These are phyloP conservation scores for Ganoderma sinense DNA, from an alignment of 1,284 basidiomycete genomes.

Conservation along the genomic window DNA sequence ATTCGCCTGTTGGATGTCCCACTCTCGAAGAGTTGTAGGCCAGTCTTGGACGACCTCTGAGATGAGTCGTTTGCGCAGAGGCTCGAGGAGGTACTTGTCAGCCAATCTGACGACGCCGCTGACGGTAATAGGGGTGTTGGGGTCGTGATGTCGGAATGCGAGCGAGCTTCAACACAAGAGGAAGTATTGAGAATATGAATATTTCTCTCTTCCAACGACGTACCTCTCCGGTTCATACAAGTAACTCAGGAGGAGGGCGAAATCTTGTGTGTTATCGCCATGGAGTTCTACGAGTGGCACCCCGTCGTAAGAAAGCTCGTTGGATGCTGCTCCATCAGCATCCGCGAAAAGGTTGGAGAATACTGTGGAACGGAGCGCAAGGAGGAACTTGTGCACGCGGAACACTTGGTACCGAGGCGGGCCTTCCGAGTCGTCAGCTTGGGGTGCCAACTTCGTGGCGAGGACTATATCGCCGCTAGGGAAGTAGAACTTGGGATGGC, in stretches of 20 bases:
- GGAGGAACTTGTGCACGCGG: background rate
- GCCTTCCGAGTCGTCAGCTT: background rate
- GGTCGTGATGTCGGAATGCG: background rate
- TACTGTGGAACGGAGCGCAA: background rate
- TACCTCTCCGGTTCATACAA: background rate
- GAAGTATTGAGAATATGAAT: background rate
- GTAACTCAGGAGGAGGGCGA: background rate
- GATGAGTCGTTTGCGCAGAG: background rate
- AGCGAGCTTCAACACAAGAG: background rate
- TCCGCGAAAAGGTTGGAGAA: background rate
- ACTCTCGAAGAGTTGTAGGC: background rate
- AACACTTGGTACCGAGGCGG: background rate
- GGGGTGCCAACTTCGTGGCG: background rate
- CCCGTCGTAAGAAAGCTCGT: background rate
- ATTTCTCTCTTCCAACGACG: background rate
- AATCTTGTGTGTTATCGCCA: background rate
- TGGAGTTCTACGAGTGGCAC: background rate
- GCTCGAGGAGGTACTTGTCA: conserved; percentile 7
- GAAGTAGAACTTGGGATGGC: background rate
- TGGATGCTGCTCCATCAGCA: background rate
- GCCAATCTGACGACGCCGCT: background rate
- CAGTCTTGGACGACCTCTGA: background rate
- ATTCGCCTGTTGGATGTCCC: background rate
- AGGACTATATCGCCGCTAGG: background rate
- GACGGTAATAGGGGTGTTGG: background rate